phyloP scores from a whole-genome alignment of 495 filamentous ascomycete genomes.

The Podospora conica region DNA sequence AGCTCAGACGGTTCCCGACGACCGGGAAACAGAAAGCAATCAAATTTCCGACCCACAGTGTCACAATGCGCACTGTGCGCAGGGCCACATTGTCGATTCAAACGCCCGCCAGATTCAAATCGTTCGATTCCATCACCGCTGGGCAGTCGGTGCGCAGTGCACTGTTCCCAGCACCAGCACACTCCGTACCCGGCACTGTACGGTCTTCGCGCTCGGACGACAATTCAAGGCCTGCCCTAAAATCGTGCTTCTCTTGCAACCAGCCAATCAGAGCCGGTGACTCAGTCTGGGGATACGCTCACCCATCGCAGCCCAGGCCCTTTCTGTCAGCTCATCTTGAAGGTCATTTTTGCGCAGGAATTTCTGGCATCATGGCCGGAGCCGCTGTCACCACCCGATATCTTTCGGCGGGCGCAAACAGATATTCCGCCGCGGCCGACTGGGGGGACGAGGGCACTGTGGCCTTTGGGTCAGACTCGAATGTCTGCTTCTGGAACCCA shows the following conservation, averaged over 20 bases:
- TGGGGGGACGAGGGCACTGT: slow-evolving; percentile 73
- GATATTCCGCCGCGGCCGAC: slow-evolving; percentile 83
- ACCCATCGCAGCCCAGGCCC: not conserved
- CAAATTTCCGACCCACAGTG: not conserved
- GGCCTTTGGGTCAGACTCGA: slow-evolving; percentile 83
- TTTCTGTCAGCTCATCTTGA: not conserved
- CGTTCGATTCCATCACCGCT: not conserved
- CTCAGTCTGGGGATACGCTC: slow-evolving; percentile 6
- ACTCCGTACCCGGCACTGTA: not conserved
- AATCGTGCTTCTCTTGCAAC: slow-evolving; percentile 1
- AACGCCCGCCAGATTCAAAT: not conserved
- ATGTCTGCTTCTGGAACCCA: slow-evolving; percentile 85
- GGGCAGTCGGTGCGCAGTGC: not conserved
- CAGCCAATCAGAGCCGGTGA: slow-evolving; percentile 7
- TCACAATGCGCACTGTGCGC: not conserved
- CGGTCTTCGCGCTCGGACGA: not conserved
- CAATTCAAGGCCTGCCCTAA: not conserved
- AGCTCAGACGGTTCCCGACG: not conserved
- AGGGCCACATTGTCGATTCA: not conserved
- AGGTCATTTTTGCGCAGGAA: slow-evolving; percentile 1
- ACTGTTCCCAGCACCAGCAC: not conserved
- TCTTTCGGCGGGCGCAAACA: slow-evolving; percentile 81
- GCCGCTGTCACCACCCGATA: slow-evolving; percentile 43
- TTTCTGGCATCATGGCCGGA: slow-evolving; percentile 16
- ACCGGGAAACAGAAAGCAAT: not conserved